Percentiles rank a stretch among this genome's conserved stretches.
Conservation (phyloP, 805 yeast genomes). For the Helenozyma rhizophorensis region DNA sequence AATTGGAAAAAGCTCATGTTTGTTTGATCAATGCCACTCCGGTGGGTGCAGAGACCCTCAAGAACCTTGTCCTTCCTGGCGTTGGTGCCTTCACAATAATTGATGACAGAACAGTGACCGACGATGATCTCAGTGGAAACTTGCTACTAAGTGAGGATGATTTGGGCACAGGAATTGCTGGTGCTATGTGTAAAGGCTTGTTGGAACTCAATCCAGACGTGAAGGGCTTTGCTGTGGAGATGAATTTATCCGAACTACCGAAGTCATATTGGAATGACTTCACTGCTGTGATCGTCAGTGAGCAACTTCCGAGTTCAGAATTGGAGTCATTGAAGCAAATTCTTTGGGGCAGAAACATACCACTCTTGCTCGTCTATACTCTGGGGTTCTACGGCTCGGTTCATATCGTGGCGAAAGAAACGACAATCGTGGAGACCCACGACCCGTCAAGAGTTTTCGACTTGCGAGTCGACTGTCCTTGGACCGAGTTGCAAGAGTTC, state of each 20-base stretch:
- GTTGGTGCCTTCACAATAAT: constrained; percentile 62
- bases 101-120: constrained; percentile 39
- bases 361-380: constrained; percentile 48
- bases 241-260: constrained; percentile 7
- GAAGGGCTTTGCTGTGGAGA: constrained; percentile 25
- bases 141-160: constrained; percentile 53
- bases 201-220: constrained; percentile 61
- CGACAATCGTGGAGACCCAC: constrained; percentile 66
- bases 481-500: constrained; percentile 59
- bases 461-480: constrained; percentile 62
- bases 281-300: constrained; percentile 44
- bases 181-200: constrained; percentile 37
- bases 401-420: constrained; percentile 49
- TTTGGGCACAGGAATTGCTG: constrained; percentile 39
- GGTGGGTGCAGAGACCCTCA: constrained; percentile 63
- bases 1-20: constrained; percentile 53
- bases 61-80: constrained; percentile 75
- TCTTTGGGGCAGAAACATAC: constrained; percentile 45
- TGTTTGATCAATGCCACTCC: constrained; percentile 57
- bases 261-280: constrained; percentile 44
- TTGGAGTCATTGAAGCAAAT: constrained; percentile 27
- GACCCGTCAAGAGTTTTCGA: constrained; percentile 65
- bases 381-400: constrained; percentile 66
- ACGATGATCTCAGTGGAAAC: constrained; percentile 49
- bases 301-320: constrained; percentile 16